Percentiles rank a stretch among this genome's conserved stretches.
Conservation (phyloP, 2,329 filamentous ascomycete genomes). For the Aureobasidium sp. region DNA sequence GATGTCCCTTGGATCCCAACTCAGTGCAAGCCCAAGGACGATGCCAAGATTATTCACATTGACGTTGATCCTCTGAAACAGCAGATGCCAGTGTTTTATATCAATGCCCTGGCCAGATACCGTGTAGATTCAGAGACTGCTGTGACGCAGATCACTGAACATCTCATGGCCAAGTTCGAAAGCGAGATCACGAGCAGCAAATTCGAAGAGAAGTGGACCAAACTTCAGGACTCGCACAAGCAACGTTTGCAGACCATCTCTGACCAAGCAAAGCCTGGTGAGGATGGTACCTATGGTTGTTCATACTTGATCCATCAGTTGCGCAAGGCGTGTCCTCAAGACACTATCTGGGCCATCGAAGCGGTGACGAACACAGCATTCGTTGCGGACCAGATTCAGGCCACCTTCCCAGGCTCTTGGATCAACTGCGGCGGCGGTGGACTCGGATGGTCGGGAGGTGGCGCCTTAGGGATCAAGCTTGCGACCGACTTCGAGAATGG, state of each 20-base stretch:
- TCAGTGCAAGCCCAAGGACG: constrained; percentile 51
- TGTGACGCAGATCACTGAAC: constrained; percentile 60
- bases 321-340: constrained; percentile 49
- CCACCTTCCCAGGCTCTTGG: constrained; percentile 62
- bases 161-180: constrained; percentile 47
- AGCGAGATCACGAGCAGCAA: constrained; percentile 35
- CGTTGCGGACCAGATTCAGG: constrained; percentile 64
- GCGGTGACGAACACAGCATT: constrained; percentile 65
- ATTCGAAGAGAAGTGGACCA: constrained; percentile 44
- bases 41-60: constrained; percentile 56
- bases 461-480: constrained; percentile 66
- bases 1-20: constrained; percentile 94
- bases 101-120: constrained; percentile 46
- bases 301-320: constrained; percentile 51
- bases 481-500: constrained; percentile 50
- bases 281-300: constrained; percentile 56
- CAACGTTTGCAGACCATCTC: constrained; percentile 55
- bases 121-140: constrained; percentile 47
- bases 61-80: constrained; percentile 62
- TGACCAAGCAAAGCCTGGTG: constrained; percentile 49
- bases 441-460: constrained; percentile 74
- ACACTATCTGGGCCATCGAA: constrained; percentile 71
- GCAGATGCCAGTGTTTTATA: constrained; percentile 53
- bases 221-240: constrained; percentile 52
- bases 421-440: constrained; percentile 77